A percentile compares a stretch with the other conserved stretches of the same genome.
phyloP scores from a whole-genome alignment of 192 early-diverging fungal species.

The Phycomyces nitens region DNA sequence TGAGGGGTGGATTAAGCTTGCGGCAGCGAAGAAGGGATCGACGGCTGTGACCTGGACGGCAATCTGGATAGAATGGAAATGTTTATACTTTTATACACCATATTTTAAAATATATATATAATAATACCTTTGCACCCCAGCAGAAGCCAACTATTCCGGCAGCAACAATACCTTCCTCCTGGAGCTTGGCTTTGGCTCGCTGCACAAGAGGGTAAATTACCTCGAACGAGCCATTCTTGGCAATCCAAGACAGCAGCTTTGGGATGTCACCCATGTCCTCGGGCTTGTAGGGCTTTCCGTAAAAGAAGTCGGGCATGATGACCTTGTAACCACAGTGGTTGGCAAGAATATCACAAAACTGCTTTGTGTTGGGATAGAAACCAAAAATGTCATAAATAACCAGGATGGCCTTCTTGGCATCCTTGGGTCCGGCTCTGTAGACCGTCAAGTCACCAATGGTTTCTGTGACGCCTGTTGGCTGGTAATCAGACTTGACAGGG shows the following conservation, averaged over 20 bases:
- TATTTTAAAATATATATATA: not conserved
- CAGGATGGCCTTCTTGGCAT: not conserved
- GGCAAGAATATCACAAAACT: conserved; percentile 58
- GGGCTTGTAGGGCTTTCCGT: conserved; percentile 37
- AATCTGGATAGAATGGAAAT: conserved; percentile 26
- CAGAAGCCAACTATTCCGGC: conserved; percentile 64
- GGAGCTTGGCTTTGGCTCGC: conserved; percentile 33
- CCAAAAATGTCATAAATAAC: not conserved
- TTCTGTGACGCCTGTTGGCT: conserved; percentile 18
- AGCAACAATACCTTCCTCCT: conserved; percentile 36
- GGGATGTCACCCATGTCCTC: conserved; percentile 38
- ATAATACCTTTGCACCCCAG: conserved; percentile 58
- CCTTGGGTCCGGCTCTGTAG: conserved; percentile 28
- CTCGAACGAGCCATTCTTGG: conserved; percentile 9
- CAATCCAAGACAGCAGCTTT: conserved; percentile 40
- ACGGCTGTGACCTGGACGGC: conserved; percentile 43
- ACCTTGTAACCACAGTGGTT: conserved; percentile 53
- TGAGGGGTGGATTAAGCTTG: conserved; percentile 66
- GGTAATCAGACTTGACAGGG: conserved; percentile 27
- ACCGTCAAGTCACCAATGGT: conserved; percentile 26
- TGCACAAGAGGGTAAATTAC: conserved; percentile 9
- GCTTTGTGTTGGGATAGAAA: conserved; percentile 48
- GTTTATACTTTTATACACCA: not conserved
- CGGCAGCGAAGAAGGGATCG: conserved; percentile 42
- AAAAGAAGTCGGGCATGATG: conserved; percentile 65